These are phyloP conservation scores for Akanthomyces dipterigenus DNA, from an alignment of 2,329 filamentous ascomycete species.

Conservation along the genomic window DNA sequence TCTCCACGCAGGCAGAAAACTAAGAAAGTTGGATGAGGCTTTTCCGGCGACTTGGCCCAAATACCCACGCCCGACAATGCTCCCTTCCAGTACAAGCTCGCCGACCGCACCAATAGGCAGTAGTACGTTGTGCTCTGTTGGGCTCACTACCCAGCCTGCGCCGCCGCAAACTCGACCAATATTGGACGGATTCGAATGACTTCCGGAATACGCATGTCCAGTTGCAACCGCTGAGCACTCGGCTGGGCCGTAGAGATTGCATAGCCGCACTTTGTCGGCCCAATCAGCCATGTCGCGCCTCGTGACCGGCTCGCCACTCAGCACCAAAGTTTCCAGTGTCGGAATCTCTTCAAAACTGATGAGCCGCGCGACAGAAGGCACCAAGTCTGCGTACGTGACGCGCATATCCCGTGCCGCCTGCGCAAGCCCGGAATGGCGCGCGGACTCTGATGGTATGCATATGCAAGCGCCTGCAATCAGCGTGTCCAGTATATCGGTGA, in stretches of 20 bases:
- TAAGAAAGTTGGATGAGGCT: slow-evolving; percentile 17
- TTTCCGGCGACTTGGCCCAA: slow-evolving; percentile 2
- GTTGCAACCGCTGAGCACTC: background rate
- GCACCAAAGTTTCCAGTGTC: background rate
- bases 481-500: background rate
- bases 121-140: slow-evolving; percentile 2
- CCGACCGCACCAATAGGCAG: slow-evolving; percentile 13
- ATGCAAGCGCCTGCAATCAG: slow-evolving; percentile 4
- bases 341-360: background rate
- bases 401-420: slow-evolving; percentile 6
- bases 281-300: background rate
- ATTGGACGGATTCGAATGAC: background rate
- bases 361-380: background rate
- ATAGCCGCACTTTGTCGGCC: background rate
- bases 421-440: background rate
- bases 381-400: slow-evolving; percentile 9
- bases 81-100: slow-evolving; percentile 16
- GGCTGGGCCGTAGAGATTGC: background rate
- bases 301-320: background rate
- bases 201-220: background rate
- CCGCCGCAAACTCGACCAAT: slow-evolving; percentile 6
- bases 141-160: background rate
- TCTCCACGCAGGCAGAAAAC: background rate
- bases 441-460: slow-evolving; percentile 10
- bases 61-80: slow-evolving; percentile 14